A percentile compares a stretch with the other conserved stretches of the same genome.
phyloP scores from a whole-genome alignment of 129 eudicot species.

The Saussurea involucrata region DNA sequence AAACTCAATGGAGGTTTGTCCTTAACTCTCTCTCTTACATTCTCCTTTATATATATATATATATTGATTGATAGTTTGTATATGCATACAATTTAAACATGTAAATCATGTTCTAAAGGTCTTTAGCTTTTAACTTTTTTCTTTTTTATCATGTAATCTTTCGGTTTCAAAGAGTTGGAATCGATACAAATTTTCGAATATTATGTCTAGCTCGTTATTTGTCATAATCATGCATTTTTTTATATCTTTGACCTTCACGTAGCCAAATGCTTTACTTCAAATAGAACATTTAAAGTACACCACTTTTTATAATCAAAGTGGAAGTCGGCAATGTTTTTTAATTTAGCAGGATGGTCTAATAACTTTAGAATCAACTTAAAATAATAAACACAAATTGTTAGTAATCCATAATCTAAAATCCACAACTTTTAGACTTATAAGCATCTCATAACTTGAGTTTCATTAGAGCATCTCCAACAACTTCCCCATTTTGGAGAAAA shows the following conservation, averaged over 20 bases:
- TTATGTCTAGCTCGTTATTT: neutral
- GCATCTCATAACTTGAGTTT: too few species aligned
- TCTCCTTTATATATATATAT: too few species aligned
- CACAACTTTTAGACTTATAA: too few species aligned
- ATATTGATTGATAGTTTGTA: neutral
- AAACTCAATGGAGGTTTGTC: too few species aligned
- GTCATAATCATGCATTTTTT: neutral
- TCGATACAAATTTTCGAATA: neutral
- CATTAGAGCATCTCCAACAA: too few species aligned
- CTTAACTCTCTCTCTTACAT: too few species aligned
- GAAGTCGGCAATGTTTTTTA: neutral
- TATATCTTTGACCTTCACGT: neutral
- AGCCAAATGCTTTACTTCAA: neutral
- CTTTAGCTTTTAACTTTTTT: neutral
- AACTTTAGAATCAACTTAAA: too few species aligned
- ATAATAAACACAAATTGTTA: neutral
- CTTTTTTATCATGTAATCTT: neutral
- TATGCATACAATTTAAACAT: neutral
- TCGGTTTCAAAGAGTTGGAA: neutral
- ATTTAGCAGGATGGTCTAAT: too few species aligned
- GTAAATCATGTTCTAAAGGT: neutral
- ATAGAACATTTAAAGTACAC: neutral
- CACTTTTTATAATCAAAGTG: neutral
- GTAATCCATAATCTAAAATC: neutral
- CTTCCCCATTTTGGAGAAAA: too few species aligned